Percentiles rank a stretch among this genome's conserved stretches.
These are phyloP conservation scores for Sistotremastrum niveocremeum DNA, from an alignment of 768 basidiomycete species.

Conservation along the genomic window DNA sequence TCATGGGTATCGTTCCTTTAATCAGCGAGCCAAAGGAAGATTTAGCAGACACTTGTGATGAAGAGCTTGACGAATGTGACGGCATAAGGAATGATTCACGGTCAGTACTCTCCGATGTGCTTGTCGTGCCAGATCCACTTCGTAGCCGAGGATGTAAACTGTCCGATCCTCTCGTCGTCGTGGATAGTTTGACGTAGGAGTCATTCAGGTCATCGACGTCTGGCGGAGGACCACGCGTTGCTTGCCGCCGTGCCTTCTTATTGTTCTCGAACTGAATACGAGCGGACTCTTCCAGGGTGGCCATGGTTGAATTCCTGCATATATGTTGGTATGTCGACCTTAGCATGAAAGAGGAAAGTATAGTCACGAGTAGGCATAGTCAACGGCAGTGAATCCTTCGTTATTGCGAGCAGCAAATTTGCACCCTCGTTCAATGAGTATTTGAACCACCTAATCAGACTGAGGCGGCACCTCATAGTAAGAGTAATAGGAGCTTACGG, in stretches of 20 bases:
- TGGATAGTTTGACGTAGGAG: not conserved
- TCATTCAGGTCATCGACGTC: not conserved
- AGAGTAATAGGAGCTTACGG: conserved; percentile 32
- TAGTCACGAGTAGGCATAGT: conserved; percentile 81
- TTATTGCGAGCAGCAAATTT: conserved; percentile 76
- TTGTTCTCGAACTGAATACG: conserved; percentile 67
- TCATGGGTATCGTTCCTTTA: not conserved
- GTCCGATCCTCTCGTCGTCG: conserved; percentile 16
- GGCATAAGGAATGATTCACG: conserved; percentile 38
- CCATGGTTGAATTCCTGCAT: conserved; percentile 53
- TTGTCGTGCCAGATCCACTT: conserved; percentile 71
- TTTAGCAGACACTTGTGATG: conserved; percentile 33
- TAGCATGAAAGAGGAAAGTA: not conserved
- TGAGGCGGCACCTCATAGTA: conserved; percentile 6
- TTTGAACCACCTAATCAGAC: conserved; percentile 50
- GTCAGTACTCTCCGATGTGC: conserved; percentile 63
- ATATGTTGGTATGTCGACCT: conserved; percentile 1
- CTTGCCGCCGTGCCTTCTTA: conserved; percentile 56
- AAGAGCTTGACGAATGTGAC: conserved; percentile 22
- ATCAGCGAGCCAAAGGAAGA: conserved; percentile 43
- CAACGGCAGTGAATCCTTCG: conserved; percentile 80
- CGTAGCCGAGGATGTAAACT: conserved; percentile 36
- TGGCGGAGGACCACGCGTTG: conserved; percentile 11
- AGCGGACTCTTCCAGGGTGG: conserved; percentile 71
- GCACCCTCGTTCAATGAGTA: conserved; percentile 82